Evolutionary conservation across 768 basidiomycete species (phyloP).

Genomic region (Boletus edulis): DNA sequence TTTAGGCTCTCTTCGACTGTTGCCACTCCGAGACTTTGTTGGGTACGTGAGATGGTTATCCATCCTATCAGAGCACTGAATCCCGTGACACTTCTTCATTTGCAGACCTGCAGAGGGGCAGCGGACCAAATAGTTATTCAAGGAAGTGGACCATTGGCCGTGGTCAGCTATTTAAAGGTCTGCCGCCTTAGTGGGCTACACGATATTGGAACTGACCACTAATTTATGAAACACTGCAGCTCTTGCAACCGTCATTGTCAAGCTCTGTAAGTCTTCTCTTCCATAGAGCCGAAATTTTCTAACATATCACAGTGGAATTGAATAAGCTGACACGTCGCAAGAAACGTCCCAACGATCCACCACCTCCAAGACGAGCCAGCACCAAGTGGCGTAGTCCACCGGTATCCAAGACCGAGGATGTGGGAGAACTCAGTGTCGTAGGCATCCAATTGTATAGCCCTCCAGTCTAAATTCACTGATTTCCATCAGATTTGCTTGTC

Average conservation of each 20-base stretch:
- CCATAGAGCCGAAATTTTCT: background rate
- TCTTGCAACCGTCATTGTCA: background rate
- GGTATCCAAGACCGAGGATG: background rate
- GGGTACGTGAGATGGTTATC: conserved; percentile 10
- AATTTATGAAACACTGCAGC: background rate
- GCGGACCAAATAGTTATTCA: conserved; percentile 13
- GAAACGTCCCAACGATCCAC: background rate
- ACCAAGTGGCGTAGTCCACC: conserved; percentile 4
- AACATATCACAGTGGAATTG: conserved; percentile 4
- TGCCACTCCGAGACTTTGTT: conserved; percentile 29
- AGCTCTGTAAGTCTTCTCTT: conserved; percentile 10
- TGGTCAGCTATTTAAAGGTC: conserved; percentile 17
- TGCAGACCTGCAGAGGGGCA: conserved; percentile 18
- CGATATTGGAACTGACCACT: background rate
- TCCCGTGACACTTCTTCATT: background rate
- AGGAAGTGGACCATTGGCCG: conserved; percentile 14
- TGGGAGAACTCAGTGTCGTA: conserved; percentile 22
- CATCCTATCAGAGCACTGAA: background rate
- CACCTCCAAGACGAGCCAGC: conserved; percentile 7
- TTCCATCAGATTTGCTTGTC: conserved; percentile 23
- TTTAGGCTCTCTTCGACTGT: conserved; percentile 29
- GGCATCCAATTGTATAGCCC: background rate
- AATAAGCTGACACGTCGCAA: background rate
- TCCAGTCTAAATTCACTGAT: background rate
- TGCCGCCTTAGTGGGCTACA: background rate